These are phyloP conservation scores for Diddensiella caesifluorescens DNA, from an alignment of 805 yeast genomes.

Conservation along the genomic window DNA sequence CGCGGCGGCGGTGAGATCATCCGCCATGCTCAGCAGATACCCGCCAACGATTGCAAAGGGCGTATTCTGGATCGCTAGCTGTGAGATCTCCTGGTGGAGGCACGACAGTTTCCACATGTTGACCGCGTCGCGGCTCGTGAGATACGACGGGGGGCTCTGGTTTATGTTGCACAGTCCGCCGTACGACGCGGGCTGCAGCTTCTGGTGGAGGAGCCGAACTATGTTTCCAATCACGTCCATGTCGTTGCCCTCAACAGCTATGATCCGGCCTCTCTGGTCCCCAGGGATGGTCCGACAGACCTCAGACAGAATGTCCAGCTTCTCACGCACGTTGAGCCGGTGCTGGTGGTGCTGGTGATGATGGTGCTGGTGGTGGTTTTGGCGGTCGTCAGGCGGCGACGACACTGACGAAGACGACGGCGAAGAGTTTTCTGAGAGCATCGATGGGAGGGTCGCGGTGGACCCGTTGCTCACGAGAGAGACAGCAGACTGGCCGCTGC, in stretches of 20 bases:
- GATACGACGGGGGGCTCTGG: slow-evolving; percentile 18
- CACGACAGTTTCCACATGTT: slow-evolving; percentile 25
- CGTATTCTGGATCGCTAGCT: slow-evolving; percentile 8
- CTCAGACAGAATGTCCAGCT: slow-evolving; percentile 23
- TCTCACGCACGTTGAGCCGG: slow-evolving; percentile 20
- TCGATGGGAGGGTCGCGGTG: neutral
- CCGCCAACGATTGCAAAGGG: slow-evolving; percentile 20
- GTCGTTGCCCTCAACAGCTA: slow-evolving; percentile 23
- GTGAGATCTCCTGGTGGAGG: slow-evolving; percentile 23
- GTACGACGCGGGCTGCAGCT: slow-evolving; percentile 6
- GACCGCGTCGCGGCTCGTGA: slow-evolving; percentile 18
- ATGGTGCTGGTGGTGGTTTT: neutral
- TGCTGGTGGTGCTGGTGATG: neutral
- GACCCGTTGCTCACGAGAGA: slow-evolving; percentile 13
- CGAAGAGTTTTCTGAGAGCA: slow-evolving; percentile 5
- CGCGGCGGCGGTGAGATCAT: slow-evolving; percentile 17
- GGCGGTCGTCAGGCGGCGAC: neutral
- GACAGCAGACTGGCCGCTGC: slow-evolving; percentile 20
- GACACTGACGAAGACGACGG: slow-evolving; percentile 4
- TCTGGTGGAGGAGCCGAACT: slow-evolving; percentile 7
- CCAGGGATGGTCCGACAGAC: slow-evolving; percentile 19
- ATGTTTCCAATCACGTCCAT: slow-evolving; percentile 12
- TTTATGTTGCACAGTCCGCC: slow-evolving; percentile 11
- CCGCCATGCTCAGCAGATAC: slow-evolving; percentile 23
- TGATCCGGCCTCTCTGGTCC: slow-evolving; percentile 8